Conservation (phyloP, 2,329 filamentous ascomycete genomes). For the Magnaporthiopsis rhizophila region DNA sequence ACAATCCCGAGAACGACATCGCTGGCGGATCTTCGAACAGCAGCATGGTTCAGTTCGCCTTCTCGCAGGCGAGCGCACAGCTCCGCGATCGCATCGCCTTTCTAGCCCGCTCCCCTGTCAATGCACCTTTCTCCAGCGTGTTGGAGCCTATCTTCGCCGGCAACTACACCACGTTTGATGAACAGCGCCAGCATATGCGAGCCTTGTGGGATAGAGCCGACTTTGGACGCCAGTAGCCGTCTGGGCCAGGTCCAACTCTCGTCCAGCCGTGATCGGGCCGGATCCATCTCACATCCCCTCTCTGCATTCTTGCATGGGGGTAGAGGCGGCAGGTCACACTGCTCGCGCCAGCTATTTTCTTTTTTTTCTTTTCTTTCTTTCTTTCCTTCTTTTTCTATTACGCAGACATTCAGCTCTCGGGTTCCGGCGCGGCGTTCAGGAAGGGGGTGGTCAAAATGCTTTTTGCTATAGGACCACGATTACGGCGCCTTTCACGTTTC, state of each 20-base stretch:
- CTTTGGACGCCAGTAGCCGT: constrained; percentile 10
- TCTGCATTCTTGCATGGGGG: constrained; percentile 19
- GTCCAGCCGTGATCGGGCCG: no score
- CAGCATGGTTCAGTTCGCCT: constrained; percentile 56
- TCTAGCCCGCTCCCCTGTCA: constrained; percentile 28
- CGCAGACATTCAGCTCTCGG: background rate
- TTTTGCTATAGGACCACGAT: background rate
- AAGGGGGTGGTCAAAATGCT: background rate
- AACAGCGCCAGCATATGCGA: constrained; percentile 58
- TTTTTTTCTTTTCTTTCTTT: background rate
- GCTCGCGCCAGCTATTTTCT: background rate
- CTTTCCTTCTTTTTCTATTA: background rate
- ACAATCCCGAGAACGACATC: constrained; percentile 78
- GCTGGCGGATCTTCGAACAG: constrained; percentile 76
- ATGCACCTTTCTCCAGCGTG: constrained; percentile 42
- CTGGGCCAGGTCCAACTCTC: background rate
- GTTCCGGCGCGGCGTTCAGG: background rate
- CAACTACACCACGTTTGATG: constrained; percentile 67
- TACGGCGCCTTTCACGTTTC: background rate
- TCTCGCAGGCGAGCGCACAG: constrained; percentile 53
- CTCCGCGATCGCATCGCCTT: constrained; percentile 52
- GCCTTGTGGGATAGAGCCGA: constrained; percentile 36
- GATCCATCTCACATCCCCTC: background rate
- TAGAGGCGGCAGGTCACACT: background rate
- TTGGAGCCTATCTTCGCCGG: constrained; percentile 66